Conservation (phyloP, 495 filamentous ascomycete genomes). For the Pyrenula massariospora region DNA sequence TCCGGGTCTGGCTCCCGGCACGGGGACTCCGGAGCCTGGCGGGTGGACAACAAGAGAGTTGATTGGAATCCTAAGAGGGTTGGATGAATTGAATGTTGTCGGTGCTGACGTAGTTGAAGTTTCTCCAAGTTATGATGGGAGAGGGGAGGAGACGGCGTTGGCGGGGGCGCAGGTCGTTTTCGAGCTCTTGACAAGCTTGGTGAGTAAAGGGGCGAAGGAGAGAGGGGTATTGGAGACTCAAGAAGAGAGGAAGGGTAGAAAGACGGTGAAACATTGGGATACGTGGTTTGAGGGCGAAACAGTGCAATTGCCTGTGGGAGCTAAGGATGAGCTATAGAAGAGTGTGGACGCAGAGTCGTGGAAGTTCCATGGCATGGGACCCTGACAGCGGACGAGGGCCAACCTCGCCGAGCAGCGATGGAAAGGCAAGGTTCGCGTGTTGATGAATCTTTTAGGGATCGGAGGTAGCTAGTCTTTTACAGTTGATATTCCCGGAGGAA, state of each 20-base stretch:
- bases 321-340: background rate
- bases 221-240: background rate
- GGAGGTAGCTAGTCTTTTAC: no score
- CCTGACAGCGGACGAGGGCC: no score
- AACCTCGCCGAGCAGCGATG: no score
- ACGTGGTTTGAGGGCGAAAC: background rate
- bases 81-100: slow-evolving; percentile 33
- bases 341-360: no score
- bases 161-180: slow-evolving; percentile 47
- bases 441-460: no score
- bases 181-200: slow-evolving; percentile 73
- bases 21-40: slow-evolving; percentile 40
- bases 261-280: background rate
- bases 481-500: no score
- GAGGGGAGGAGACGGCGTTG: slow-evolving; percentile 30
- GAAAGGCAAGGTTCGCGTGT: no score
- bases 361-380: no score
- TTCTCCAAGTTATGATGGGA: slow-evolving; percentile 37
- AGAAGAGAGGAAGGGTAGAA: background rate
- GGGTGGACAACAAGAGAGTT: slow-evolving; percentile 41
- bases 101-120: slow-evolving; percentile 44
- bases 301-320: background rate
- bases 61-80: slow-evolving; percentile 32
- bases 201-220: slow-evolving; percentile 48
- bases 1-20: slow-evolving; percentile 55